A percentile compares a stretch with the other conserved stretches of the same genome.
Evolutionary conservation across 148 eudicot genomes (phyloP).

Genomic region (Fagopyrum homotropicum): DNA sequence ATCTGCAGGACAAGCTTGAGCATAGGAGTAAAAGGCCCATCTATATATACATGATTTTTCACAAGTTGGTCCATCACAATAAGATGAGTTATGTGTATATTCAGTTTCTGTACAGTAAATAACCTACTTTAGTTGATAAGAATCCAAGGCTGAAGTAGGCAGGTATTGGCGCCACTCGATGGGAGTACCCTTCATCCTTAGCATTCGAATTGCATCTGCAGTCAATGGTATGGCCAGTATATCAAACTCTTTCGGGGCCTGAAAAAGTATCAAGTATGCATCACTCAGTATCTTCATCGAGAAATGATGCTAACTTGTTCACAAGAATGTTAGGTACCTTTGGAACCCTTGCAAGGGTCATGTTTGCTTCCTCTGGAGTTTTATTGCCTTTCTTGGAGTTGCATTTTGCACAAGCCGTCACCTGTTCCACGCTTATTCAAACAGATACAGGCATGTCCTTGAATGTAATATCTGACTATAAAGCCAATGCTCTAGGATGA

Average conservation of each 20-base stretch:
- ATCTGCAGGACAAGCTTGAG: too few species aligned
- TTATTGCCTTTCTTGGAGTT: constrained; percentile 89
- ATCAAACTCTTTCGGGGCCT: constrained; percentile 89
- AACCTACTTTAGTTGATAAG: constrained; percentile 13
- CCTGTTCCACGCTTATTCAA: constrained; percentile 29
- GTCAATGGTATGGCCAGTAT: constrained; percentile 83
- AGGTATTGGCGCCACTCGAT: constrained; percentile 86
- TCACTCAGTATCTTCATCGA: not conserved
- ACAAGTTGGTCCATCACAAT: not conserved
- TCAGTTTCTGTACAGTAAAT: constrained; percentile 10
- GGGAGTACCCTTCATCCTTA: constrained; percentile 67
- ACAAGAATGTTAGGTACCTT: constrained; percentile 41
- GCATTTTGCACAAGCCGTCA: constrained; percentile 85
- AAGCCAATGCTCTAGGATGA: not conserved
- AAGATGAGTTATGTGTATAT: not conserved
- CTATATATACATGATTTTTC: constrained; percentile 3
- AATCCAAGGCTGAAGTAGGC: constrained; percentile 23
- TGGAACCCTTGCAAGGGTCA: constrained; percentile 64
- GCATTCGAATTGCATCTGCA: constrained; percentile 55
- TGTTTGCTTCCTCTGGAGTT: constrained; percentile 74
- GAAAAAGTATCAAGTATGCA: constrained; percentile 9
- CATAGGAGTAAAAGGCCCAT: not conserved
- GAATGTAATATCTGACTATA: not conserved
- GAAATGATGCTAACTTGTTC: not conserved
- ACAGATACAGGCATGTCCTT: not conserved